Base-by-base conservation (phyloP, 163 green algal species). In the Scenedesmus sp. region DNA sequence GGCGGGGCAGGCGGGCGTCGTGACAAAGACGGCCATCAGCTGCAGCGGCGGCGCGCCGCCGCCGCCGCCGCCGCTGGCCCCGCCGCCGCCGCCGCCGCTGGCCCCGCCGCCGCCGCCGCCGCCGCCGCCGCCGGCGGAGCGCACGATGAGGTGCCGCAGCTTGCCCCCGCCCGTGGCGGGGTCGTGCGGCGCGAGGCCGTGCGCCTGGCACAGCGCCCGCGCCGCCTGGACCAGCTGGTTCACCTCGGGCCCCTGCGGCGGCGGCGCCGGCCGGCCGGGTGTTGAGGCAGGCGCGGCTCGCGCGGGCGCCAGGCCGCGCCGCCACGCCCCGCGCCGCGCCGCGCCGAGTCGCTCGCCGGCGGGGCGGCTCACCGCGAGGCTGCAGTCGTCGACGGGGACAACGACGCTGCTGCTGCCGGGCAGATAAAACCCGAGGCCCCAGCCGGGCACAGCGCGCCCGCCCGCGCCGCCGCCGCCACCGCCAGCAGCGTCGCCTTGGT, bases 11-110 rank as follows among this genome's bases (percentile, higher is more conserved):
- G 15, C 63, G 3, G 13, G 39, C 14, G 50, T 81, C 0, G 74
- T 75, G 26, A 81, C 74, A 3, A 81, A 2, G 31, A 81, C 74
- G 28, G 44, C 57, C 66, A 73, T 78, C 34, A 74, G 17, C 14
- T 70, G 33, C n/a, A 73, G 42, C 62, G 36, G 56, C 1, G 34
- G n/a, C 62, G 7, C 63, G 24, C 28, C 34, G 15, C 4, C 42
- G 22, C 58, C 51, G 26, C 45, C 42, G 54, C 34, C 6, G n/a
- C 71, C 54, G 4, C 58, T 60, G 56, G 34, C 60, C 47, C 24
- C 56, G 47, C 26, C 45, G 24, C 33, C 39, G 48, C 29, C 56
- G 60, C 20, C 54, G 28, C 62, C 48, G 60, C 62, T 48, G 74
- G 3, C n/a, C 36, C n/a, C 31, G 33, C 62, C 53, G 65, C n/a